A percentile compares a stretch with the other conserved stretches of the same genome.
Conservation (phyloP, 805 yeast genomes). For the Saccharomycopsis fodiens region DNA sequence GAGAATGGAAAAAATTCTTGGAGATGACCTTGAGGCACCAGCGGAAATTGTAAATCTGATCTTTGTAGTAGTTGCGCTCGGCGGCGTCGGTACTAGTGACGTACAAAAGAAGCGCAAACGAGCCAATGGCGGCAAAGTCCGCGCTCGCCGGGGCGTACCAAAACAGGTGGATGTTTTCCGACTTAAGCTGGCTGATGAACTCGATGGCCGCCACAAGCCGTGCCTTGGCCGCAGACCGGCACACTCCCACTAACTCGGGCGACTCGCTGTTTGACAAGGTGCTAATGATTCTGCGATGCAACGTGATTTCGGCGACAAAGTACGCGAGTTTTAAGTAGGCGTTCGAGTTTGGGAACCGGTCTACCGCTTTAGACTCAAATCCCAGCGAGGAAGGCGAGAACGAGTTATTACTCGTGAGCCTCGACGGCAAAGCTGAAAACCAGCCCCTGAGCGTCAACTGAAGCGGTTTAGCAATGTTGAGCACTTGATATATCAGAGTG, state of each 20-base stretch:
- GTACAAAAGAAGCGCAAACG: slow-evolving; percentile 76
- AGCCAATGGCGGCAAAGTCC: slow-evolving; percentile 75
- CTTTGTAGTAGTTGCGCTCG: slow-evolving; percentile 58
- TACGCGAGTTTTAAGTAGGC: slow-evolving; percentile 79
- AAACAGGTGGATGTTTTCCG: slow-evolving; percentile 79
- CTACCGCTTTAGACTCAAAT: neutral
- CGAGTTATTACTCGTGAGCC: slow-evolving; percentile 49
- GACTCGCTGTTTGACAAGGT: slow-evolving; percentile 40
- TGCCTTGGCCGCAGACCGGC: slow-evolving; percentile 80
- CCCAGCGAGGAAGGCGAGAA: neutral
- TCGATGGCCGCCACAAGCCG: slow-evolving; percentile 77
- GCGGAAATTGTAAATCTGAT: slow-evolving; percentile 66
- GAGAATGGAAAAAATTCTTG: slow-evolving; percentile 70
- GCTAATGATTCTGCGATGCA: slow-evolving; percentile 71
- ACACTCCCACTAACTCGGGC: slow-evolving; percentile 51
- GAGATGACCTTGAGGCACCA: slow-evolving; percentile 70
- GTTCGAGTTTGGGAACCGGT: slow-evolving; percentile 56
- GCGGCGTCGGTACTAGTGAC: slow-evolving; percentile 56
- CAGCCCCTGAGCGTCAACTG: slow-evolving; percentile 65
- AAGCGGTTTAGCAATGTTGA: slow-evolving; percentile 73
- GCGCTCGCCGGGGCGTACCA: slow-evolving; percentile 83
- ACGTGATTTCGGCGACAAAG: slow-evolving; percentile 81
- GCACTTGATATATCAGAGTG: slow-evolving; percentile 55
- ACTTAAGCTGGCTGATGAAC: slow-evolving; percentile 64
- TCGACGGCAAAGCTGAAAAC: slow-evolving; percentile 66